Percentiles rank a stretch among this genome's conserved stretches.
Conservation (phyloP, 306 rosid species). For the Citrullus amarus region DNA sequence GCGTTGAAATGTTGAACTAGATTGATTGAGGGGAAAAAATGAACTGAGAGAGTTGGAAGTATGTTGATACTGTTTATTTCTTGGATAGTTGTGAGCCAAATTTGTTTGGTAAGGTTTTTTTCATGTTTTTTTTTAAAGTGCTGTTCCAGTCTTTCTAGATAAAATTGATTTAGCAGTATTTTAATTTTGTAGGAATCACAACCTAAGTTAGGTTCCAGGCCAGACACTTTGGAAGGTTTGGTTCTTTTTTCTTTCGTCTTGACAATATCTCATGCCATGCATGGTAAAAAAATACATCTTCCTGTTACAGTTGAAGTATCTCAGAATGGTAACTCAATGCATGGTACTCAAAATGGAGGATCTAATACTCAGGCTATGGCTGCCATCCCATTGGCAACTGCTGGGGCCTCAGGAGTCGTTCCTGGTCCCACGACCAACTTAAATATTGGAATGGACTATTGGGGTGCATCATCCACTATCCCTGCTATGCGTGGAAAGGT, state of each 20-base stretch:
- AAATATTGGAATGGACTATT: constrained; percentile 97
- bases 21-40: not conserved
- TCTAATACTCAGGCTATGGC: constrained; percentile 62
- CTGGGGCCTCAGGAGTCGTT: constrained; percentile 61
- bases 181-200: constrained; percentile 57
- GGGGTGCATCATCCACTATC: constrained; percentile 67
- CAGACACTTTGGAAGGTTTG: constrained; percentile 80
- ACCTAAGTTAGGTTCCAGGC: constrained; percentile 64
- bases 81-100: not conserved
- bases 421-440: constrained; percentile 89
- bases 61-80: not conserved
- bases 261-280: not conserved
- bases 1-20: not conserved
- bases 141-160: not conserved
- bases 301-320: constrained; percentile 57
- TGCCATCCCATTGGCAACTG: constrained; percentile 48
- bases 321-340: constrained; percentile 68
- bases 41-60: not conserved
- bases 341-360: constrained; percentile 71
- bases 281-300: constrained; percentile 6
- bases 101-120: not conserved
- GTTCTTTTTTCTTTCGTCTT: constrained; percentile 14
- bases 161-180: constrained; percentile 1
- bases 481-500: constrained; percentile 71
- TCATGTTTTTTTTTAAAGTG: not conserved